A percentile compares a stretch with the other conserved stretches of the same genome.
Conservation (phyloP, 2,329 filamentous ascomycete species). For the Diplodia seriata region DNA sequence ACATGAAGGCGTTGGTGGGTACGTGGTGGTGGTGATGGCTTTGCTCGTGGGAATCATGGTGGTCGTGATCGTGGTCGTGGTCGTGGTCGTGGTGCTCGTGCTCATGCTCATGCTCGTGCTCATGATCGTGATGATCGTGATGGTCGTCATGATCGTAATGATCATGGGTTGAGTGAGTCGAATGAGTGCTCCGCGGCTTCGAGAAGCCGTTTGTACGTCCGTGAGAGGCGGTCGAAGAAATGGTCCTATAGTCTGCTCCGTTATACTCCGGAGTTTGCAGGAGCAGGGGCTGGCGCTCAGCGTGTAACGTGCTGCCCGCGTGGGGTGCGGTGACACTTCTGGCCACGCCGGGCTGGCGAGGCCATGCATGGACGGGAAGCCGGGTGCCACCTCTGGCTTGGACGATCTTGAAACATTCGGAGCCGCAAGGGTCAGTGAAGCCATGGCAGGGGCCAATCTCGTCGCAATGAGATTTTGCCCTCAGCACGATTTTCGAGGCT, state of each 20-base stretch:
- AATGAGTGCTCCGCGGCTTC: constrained; percentile 22
- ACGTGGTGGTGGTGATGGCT: constrained; percentile 86
- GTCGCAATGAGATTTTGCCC: constrained; percentile 60
- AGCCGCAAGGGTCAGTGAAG: constrained; percentile 66
- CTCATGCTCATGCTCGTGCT: constrained; percentile 34
- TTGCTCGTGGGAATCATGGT: constrained; percentile 33
- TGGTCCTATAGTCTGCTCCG: constrained; percentile 33
- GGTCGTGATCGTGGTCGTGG: constrained; percentile 34
- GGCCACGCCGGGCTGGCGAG: constrained; percentile 16
- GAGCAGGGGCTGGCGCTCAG: constrained; percentile 41
- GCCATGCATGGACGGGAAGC: constrained; percentile 10
- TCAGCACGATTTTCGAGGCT: constrained; percentile 58
- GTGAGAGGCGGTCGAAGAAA: constrained; percentile 31
- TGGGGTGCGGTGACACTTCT: constrained; percentile 22
- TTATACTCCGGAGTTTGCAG: constrained; percentile 35
- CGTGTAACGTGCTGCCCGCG: background rate
- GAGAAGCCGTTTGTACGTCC: constrained; percentile 33
- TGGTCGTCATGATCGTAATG: constrained; percentile 33
- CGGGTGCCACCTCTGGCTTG: constrained; percentile 47
- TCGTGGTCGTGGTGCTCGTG: too few relatives aligned
- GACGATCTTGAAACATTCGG: constrained; percentile 64
- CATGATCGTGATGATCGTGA: constrained; percentile 31
- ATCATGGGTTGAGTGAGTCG: constrained; percentile 12
- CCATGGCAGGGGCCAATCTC: constrained; percentile 67
- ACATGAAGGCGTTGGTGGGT: constrained; percentile 89